phyloP scores from a whole-genome alignment of 306 rosid species.

The Astragalus membranaceus region DNA sequence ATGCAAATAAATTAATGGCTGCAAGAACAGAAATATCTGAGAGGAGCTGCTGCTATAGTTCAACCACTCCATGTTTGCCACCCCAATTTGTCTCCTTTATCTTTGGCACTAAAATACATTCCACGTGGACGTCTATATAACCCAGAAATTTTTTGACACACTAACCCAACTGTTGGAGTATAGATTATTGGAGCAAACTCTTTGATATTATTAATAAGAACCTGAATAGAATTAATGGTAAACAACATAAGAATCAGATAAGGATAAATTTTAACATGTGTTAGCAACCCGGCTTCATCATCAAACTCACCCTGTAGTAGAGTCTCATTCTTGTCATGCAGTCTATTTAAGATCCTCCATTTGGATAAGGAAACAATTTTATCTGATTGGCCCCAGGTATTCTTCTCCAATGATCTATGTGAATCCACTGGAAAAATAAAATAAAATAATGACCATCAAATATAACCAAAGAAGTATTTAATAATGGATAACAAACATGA shows the following conservation, averaged over 20 bases:
- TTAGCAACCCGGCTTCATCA: conserved; percentile 10
- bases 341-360: conserved; percentile 95
- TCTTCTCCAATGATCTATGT: conserved; percentile 83
- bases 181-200: conserved; percentile 94
- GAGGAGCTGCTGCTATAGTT: too few relatives aligned
- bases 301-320: conserved; percentile 77
- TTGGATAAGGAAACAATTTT: conserved; percentile 70
- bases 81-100: conserved; percentile 99
- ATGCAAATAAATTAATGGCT: too few relatives aligned
- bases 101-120: conserved; percentile 98
- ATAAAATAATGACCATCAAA: background rate
- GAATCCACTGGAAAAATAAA: conserved; percentile 61
- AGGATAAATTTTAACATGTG: background rate
- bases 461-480: background rate
- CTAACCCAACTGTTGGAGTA: conserved; percentile 97
- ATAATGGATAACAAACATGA: background rate
- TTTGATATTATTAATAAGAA: conserved; percentile 81
- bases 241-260: conserved; percentile 5
- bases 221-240: conserved; percentile 41
- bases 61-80: too few relatives aligned
- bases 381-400: conserved; percentile 68
- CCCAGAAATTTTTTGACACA: conserved; percentile 96
- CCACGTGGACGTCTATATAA: conserved; percentile 96
- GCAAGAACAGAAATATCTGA: too few relatives aligned
- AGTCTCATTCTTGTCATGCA: conserved; percentile 97